Evolutionary conservation across 306 rosid species (phyloP), one percentile per base, ranked within the genome.

Genomic region (Prunus kanzakura): DNA sequence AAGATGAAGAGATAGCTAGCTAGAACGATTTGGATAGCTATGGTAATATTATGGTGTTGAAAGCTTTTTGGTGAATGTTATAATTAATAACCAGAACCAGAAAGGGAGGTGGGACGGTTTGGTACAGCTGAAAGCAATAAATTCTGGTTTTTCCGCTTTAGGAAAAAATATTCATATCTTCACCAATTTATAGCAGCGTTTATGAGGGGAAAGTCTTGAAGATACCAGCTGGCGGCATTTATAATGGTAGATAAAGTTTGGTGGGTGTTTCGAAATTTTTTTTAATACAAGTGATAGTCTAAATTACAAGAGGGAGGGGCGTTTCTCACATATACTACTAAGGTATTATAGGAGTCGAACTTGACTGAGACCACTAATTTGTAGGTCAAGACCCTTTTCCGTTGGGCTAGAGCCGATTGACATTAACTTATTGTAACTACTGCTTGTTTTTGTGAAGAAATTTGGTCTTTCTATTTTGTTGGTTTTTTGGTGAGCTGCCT

Each of bases 111-210:
- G 60, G 38, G 55, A 67, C 56, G 61, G 80, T 73, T 84, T 91
- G 29, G 88, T 75, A 86, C 86, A 82, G 88, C 75, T 68, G 69
- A 81, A 84, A 69, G 86, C 87, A 87, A 81, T 91, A 87, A 89
- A 87, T 88, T 87, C 13, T 3, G 29, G 49, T 1, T 50, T 49
- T 55, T 74, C 35, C 35, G 35, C 35, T 76, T 30, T 46, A 3
- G 23, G 25, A n/a, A 18, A 50, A 50, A 23, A 19, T 15, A 41
- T 57, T 4, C 30, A 50, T 61, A 75, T 79, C 14, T 67, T 67
- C 25, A 77, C 46, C 61, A 18, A 18, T 72, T 77, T 72, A 71
- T 23, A 35, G 67, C 76, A 43, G 56, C 29, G 71, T 83, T 86
- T 82, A 81, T 81, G 80, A 64, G 52, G 66, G 74, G 46, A 25